Conservation (phyloP, 208 protist species). For the Naegleria lovaniensis region DNA sequence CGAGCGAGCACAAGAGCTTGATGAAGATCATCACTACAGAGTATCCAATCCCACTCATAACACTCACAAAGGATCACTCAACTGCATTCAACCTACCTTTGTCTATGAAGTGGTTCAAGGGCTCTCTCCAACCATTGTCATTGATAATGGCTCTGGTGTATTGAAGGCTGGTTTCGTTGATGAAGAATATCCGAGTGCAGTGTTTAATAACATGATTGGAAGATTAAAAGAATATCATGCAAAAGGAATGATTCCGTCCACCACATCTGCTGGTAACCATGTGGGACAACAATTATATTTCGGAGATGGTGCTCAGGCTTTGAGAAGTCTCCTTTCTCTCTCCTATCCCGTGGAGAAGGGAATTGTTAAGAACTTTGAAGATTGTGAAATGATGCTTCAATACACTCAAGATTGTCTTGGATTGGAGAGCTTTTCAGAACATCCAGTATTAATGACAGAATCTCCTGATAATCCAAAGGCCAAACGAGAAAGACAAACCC, state of each 20-base stretch:
- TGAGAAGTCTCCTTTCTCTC: slow-evolving; percentile 26
- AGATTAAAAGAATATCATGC: neutral
- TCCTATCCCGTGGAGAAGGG: slow-evolving; percentile 32
- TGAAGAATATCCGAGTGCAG: neutral
- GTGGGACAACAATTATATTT: slow-evolving; percentile 19
- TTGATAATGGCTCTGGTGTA: neutral
- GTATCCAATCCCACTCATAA: no score
- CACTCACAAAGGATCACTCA: no score
- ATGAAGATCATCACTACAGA: no score
- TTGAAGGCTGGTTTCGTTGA: neutral
- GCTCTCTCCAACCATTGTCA: neutral
- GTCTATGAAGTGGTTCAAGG: no score
- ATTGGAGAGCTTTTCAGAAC: neutral
- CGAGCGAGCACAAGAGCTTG: no score
- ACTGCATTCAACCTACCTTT: no score
- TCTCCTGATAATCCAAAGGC: slow-evolving; percentile 23
- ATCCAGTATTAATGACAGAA: slow-evolving; percentile 27
- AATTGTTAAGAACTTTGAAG: slow-evolving; percentile 35
- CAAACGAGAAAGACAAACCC: slow-evolving; percentile 23
- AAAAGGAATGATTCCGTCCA: neutral
- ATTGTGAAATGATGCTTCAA: neutral
- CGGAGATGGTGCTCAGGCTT: slow-evolving; percentile 33
- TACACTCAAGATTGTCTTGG: neutral
- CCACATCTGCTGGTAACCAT: no score
- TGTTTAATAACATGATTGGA: neutral